A percentile compares a stretch with the other conserved stretches of the same genome.
phyloP scores from a whole-genome alignment of 2,329 filamentous ascomycete species.

The Stagonosporopsis tanaceti region DNA sequence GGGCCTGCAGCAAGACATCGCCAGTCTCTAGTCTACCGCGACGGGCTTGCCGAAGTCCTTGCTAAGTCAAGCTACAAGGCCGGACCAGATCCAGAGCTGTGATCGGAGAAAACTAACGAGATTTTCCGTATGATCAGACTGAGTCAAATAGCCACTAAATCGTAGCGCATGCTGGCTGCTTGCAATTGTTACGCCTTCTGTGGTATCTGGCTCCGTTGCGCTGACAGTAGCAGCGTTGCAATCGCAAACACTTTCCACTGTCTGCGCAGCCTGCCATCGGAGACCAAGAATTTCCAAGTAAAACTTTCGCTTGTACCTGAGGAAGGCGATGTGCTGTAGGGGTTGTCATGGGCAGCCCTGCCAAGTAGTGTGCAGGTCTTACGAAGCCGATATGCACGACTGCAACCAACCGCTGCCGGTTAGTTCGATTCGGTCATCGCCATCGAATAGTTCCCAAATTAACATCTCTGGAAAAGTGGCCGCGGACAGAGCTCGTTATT shows the following conservation, averaged over 20 bases:
- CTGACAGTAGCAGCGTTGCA: not conserved
- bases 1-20: conserved; percentile 17
- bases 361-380: conserved; percentile 25
- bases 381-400: conserved; percentile 30
- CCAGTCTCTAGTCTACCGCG: conserved; percentile 26
- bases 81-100: conserved; percentile 18
- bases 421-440: conserved; percentile 3
- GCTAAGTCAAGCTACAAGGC: conserved; percentile 1
- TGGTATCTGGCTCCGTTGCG: not conserved
- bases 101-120: conserved; percentile 20
- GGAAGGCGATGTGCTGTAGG: conserved; percentile 4
- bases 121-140: conserved; percentile 21
- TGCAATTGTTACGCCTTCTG: conserved; percentile 17
- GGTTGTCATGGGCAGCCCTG: conserved; percentile 24
- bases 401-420: conserved; percentile 35
- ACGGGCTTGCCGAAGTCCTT: conserved; percentile 29
- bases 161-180: conserved; percentile 18
- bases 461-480: conserved; percentile 14
- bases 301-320: not conserved
- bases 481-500: conserved; percentile 23
- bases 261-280: not conserved
- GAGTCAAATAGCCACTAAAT: conserved; percentile 18
- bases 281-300: not conserved
- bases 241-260: not conserved
- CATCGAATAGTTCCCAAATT: conserved; percentile 16